Base-by-base conservation (phyloP, 1,284 basidiomycete species). In the Leucoagaricus sp. region DNA sequence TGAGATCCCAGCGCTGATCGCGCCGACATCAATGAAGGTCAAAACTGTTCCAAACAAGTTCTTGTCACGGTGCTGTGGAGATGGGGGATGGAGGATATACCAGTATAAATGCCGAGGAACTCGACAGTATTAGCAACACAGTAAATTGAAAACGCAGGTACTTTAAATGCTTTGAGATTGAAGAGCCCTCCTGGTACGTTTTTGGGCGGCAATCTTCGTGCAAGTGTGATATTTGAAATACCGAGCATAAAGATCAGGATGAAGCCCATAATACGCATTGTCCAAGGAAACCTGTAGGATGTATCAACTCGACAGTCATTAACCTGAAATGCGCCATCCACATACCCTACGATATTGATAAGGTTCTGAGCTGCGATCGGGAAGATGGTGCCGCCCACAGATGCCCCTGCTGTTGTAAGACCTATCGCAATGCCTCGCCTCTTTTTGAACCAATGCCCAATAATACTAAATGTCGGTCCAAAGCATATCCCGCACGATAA, bases 91-190 rank as follows among this genome's bases (percentile, higher is more conserved):
- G n/a, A 9, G 26, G 13, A n/a, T 73, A 7, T 56, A 82, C 83
- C 75, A 2, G 84, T 87, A 64, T 84, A 88, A 17, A 87, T 65
- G 9, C 86, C 86, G 7, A 88, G 71, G 67, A 83, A 87, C 1
- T 72, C 68, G 6, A 80, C 63, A 42, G 80, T 68, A 1, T 74
- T 74, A 0, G 82, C 74, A 2, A 73, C 7, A 49, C 72, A 75
- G 61, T 82, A 84, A 0, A 76, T 53, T 3, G 74, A 64, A 63
- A 76, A 84, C 0, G 79, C 68, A 0, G 68, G 63, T 10, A 69
- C 72, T 62, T 74, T 80, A 72, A 86, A 85, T 1, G 75, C 78
- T 3, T 64, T 61, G 13, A 76, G 63, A 59, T 84, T 81, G 60
- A 85, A 69, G 8, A 85, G 66, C 0, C 82, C 80, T 1, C 83